Percentiles rank a stretch among this genome's conserved stretches.
Conservation (phyloP, 2,329 filamentous ascomycete genomes). For the Lecanosticta acicola region DNA sequence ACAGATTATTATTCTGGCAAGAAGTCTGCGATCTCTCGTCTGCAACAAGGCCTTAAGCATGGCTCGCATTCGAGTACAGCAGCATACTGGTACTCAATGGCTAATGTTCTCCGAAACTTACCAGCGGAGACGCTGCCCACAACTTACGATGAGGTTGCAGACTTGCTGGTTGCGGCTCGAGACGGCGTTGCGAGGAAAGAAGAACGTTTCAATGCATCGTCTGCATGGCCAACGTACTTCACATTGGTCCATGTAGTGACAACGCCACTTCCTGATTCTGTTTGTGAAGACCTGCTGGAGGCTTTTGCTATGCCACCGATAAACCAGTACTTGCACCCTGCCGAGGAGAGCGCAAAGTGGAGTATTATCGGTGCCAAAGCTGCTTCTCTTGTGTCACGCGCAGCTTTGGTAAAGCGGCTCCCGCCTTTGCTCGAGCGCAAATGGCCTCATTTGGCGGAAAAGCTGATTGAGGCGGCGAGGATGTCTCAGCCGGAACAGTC, state of each 20-base stretch:
- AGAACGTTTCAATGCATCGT: constrained; percentile 62
- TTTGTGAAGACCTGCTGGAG: constrained; percentile 42
- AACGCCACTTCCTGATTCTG: constrained; percentile 36
- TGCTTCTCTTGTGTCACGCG: constrained; percentile 38
- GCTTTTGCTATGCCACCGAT: constrained; percentile 50
- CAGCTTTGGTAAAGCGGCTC: constrained; percentile 17
- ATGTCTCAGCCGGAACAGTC: constrained; percentile 77
- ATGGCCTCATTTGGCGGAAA: constrained; percentile 58
- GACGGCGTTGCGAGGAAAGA: constrained; percentile 67
- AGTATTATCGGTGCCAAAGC: constrained; percentile 43
- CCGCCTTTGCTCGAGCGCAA: constrained; percentile 44
- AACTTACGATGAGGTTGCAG: constrained; percentile 50
- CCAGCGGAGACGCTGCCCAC: constrained; percentile 53
- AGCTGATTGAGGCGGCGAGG: constrained; percentile 62
- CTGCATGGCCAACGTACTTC: constrained; percentile 73
- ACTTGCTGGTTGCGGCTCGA: constrained; percentile 62
- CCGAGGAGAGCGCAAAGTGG: constrained; percentile 46
- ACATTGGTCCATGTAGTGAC: constrained; percentile 47
- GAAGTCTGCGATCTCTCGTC: constrained; percentile 49
- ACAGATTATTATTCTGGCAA: constrained; percentile 57
- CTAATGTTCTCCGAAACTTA: constrained; percentile 53
- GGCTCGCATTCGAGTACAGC: constrained; percentile 74
- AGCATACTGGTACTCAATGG: constrained; percentile 67
- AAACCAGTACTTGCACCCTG: constrained; percentile 48
- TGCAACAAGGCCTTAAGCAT: constrained; percentile 70